phyloP scores from a whole-genome alignment of 2,329 filamentous ascomycete genomes.

The Rhynchosporium graminicola region DNA sequence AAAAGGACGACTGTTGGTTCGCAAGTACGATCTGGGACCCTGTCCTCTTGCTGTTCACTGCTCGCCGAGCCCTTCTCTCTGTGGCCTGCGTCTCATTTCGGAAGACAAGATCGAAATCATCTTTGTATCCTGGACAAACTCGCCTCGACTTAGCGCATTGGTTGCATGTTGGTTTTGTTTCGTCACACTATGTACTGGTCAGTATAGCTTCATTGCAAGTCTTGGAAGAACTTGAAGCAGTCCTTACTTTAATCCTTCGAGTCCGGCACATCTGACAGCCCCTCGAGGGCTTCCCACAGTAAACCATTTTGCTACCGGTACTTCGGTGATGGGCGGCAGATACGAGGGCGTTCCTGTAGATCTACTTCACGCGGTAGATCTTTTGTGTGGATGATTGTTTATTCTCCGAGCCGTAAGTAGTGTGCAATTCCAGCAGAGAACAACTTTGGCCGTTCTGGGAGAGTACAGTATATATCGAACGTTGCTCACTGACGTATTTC shows the following conservation, averaged over 20 bases:
- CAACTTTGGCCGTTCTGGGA: not conserved
- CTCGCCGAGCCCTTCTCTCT: constrained; percentile 60
- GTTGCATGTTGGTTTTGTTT: constrained; percentile 65
- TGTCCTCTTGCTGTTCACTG: constrained; percentile 51
- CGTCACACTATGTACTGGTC: constrained; percentile 56
- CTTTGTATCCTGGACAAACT: constrained; percentile 66
- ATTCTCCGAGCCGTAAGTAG: not conserved
- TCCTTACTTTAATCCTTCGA: constrained; percentile 68
- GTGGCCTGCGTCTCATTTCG: constrained; percentile 72
- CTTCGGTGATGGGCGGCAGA: not conserved
- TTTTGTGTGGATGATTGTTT: not conserved
- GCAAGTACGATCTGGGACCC: constrained; percentile 25
- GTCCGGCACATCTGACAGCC: constrained; percentile 76
- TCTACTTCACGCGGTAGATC: constrained; percentile 2
- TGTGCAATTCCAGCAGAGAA: constrained; percentile 1
- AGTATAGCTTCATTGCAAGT: not conserved
- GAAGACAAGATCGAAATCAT: constrained; percentile 72
- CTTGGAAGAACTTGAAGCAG: not conserved
- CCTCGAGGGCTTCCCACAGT: constrained; percentile 64
- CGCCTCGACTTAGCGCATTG: constrained; percentile 65
- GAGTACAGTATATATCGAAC: constrained; percentile 15
- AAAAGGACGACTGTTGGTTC: constrained; percentile 21
- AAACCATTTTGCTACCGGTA: constrained; percentile 54
- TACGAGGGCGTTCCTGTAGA: constrained; percentile 7
- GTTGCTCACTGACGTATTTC: constrained; percentile 15